These are phyloP conservation scores for Solanum piurae DNA, from an alignment of 257 asterid genomes.

Conservation along the genomic window DNA sequence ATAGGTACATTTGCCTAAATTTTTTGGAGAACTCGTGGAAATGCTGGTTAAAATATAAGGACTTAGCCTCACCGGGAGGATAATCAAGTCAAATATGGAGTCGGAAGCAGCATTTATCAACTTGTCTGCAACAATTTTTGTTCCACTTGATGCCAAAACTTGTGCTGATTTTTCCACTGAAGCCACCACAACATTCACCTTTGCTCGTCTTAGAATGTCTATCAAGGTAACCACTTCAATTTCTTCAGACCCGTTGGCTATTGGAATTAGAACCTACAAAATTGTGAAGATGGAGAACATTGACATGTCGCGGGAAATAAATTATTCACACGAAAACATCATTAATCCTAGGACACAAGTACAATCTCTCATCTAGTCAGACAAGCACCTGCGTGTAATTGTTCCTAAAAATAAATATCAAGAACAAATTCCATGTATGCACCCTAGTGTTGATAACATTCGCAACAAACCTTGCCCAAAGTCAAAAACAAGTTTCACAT, in stretches of 20 bases:
- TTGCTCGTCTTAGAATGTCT: conserved; percentile 79
- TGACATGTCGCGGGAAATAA: neutral
- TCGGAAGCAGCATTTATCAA: conserved; percentile 44
- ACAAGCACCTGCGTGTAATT: neutral
- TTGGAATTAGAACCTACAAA: conserved; percentile 67
- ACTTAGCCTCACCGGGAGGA: conserved; percentile 48
- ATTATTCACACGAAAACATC: neutral
- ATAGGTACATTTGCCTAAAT: neutral
- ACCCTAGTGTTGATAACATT: neutral
- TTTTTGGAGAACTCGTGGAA: neutral
- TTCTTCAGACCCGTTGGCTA: conserved; percentile 88
- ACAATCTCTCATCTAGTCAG: neutral
- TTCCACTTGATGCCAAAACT: conserved; percentile 47
- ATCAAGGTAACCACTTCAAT: conserved; percentile 65
- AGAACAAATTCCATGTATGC: neutral
- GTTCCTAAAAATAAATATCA: neutral
- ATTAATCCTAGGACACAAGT: neutral
- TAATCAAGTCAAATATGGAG: conserved; percentile 59
- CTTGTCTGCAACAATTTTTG: conserved; percentile 64
- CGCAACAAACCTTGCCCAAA: neutral
- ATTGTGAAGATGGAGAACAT: conserved; percentile 1
- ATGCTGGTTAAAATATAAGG: neutral
- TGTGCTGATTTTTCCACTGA: conserved; percentile 57
- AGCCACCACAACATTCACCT: conserved; percentile 60
- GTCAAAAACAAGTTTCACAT: neutral